Evolutionary conservation across 331 rosid genomes (phyloP).

Genomic region (Telfairia occidentalis): DNA sequence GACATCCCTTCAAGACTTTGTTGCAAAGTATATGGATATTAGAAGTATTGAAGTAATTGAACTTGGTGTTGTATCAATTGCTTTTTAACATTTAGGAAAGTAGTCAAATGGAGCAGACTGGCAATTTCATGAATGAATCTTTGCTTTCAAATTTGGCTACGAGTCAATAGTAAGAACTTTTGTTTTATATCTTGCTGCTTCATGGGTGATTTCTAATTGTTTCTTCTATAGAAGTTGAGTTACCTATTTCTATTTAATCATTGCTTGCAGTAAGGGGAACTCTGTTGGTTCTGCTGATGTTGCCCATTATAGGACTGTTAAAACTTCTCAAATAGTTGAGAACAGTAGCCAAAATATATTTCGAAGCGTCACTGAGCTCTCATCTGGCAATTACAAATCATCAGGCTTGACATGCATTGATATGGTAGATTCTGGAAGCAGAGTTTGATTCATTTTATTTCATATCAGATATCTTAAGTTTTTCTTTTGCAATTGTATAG

Average conservation of each 20-base stretch:
- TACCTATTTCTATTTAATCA: conserved; percentile 17
- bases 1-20: not conserved
- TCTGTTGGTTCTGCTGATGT: conserved; percentile 24
- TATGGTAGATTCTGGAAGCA: conserved; percentile 42
- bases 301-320: conserved; percentile 17
- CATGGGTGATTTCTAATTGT: not conserved
- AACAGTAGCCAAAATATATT: conserved; percentile 51
- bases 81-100: conserved; percentile 35
- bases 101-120: conserved; percentile 35
- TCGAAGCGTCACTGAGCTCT: conserved; percentile 69
- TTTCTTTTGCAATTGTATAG: conserved; percentile 25
- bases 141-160: conserved; percentile 29
- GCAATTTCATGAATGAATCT: conserved; percentile 34
- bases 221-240: not conserved
- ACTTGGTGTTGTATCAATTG: not conserved
- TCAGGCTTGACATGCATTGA: conserved; percentile 49
- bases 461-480: conserved; percentile 2
- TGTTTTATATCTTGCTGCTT: conserved; percentile 31
- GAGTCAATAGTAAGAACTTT: conserved; percentile 36
- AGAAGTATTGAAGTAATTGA: conserved; percentile 4
- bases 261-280: conserved; percentile 35
- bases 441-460: conserved; percentile 2
- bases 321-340: conserved; percentile 35
- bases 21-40: not conserved
- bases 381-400: conserved; percentile 41